phyloP scores from a whole-genome alignment of 225 moss, liverwort and hornwort species.

The Pseudisothecium myosuroides region DNA sequence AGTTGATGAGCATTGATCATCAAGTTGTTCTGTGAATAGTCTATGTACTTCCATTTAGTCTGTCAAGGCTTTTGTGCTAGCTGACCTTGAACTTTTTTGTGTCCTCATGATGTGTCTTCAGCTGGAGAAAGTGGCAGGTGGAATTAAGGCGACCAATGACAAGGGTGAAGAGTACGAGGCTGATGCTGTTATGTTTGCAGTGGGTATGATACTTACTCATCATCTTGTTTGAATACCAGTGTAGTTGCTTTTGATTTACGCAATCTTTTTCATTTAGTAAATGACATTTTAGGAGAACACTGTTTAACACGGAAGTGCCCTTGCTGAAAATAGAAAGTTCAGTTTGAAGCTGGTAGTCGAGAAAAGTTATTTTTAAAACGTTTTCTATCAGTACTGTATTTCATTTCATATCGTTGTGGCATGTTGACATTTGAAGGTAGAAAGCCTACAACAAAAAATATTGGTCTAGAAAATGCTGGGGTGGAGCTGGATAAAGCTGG shows the following conservation, averaged over 20 bases:
- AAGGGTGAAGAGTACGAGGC: conserved; percentile 54
- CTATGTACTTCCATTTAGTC: not conserved
- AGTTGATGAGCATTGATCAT: not conserved
- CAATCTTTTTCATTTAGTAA: not conserved
- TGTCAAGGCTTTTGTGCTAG: not conserved
- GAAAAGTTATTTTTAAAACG: not conserved
- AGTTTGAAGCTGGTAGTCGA: too few species aligned
- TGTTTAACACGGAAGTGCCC: not conserved
- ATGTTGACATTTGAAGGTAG: conserved; percentile 33
- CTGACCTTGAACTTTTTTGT: not conserved
- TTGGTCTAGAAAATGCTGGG: conserved; percentile 53
- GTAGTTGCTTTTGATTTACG: not conserved
- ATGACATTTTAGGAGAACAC: not conserved
- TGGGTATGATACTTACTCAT: conserved; percentile 21
- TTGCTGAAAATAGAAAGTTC: not conserved
- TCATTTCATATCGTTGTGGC: not conserved
- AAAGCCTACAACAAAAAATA: conserved; percentile 48
- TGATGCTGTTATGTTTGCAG: conserved; percentile 80
- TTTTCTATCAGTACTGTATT: not conserved
- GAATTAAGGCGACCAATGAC: conserved; percentile 54
- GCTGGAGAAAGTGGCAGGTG: conserved; percentile 56
- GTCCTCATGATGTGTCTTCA: not conserved
- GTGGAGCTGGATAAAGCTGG: conserved; percentile 52
- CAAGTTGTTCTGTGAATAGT: not conserved
- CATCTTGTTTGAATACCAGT: not conserved